phyloP scores from a whole-genome alignment of 441 rosid species.

The Populus hybrid region DNA sequence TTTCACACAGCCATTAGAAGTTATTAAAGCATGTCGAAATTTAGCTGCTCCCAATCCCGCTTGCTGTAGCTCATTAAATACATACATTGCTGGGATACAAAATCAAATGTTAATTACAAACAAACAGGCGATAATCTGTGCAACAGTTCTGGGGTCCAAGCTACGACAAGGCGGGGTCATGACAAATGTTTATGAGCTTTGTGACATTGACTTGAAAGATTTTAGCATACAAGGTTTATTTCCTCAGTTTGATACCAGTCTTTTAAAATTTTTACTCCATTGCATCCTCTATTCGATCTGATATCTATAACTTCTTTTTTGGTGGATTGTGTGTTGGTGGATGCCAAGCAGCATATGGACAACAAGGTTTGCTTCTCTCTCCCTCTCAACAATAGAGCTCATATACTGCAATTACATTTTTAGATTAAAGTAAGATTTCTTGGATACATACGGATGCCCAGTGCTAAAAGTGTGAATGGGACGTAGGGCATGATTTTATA shows the following conservation, averaged over 20 bases:
- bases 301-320: constrained; percentile 13
- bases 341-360: constrained; percentile 64
- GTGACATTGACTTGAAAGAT: constrained; percentile 96
- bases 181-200: constrained; percentile 84
- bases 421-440: not conserved
- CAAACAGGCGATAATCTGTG: constrained; percentile 93
- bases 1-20: constrained; percentile 70
- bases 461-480: not conserved
- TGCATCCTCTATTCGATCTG: constrained; percentile 22
- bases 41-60: constrained; percentile 88
- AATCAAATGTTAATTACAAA: constrained; percentile 95
- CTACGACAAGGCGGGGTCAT: constrained; percentile 82
- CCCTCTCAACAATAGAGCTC: not conserved
- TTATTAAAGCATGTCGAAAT: constrained; percentile 77
- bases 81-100: constrained; percentile 80
- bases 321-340: constrained; percentile 17
- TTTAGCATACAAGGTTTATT: constrained; percentile 84
- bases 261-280: not conserved
- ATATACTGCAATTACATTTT: not conserved
- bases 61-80: constrained; percentile 85
- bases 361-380: constrained; percentile 52
- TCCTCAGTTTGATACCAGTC: constrained; percentile 5
- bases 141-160: constrained; percentile 77
- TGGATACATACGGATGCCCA: not conserved
- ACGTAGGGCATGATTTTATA: not conserved